Base-by-base conservation (phyloP, 2,329 filamentous ascomycete species). In the Fusarium ambrosium region DNA sequence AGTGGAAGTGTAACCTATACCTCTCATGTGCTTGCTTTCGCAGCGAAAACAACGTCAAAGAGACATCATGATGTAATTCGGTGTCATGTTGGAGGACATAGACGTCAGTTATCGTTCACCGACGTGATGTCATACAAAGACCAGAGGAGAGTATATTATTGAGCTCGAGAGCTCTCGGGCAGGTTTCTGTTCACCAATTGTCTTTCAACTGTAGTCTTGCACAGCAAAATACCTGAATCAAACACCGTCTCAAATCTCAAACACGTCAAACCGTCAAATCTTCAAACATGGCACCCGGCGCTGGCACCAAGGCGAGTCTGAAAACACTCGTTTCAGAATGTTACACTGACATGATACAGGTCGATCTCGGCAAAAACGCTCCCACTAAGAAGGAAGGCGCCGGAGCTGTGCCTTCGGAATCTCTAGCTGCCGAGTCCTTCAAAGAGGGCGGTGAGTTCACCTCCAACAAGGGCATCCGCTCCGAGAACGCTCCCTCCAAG, bases 391-490 rank as follows among this genome's bases (percentile, higher is more conserved):
- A 85, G 18, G 94, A 97, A 81, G 85, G 87, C 16, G 85, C 92
- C 6, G 94, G 94, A 62, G 78, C 86, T 29, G 87, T 96, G 2
- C 84, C 88, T 53, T 85, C 88, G 16, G 93, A 93, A 82, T 96
- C 93, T 8, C 90, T 97, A 6, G 94, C 94, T 13, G 92, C 91
- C 68, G 92, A 96, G 79, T 97, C 94, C 0, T 83, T 90, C 69
- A 84, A 86, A 56, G 76, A 85, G 24, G 87, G 87, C 67, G 93
- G 93, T 73, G 84, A 82, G 14, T 94, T 94, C 77, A 84, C 88
- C 45, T 81, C 87, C 66, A 93, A 94, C 83, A 85, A 86, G 27
- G 85, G 88, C 71, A 86, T 87, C 20, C 72, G 72, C 22, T 68
- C 78, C 34, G 79, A 79, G 63, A 77, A 77, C 58, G 64, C 51